Evolutionary conservation across 768 basidiomycete genomes (phyloP).

Genomic region (Hemileccinum impolitum): DNA sequence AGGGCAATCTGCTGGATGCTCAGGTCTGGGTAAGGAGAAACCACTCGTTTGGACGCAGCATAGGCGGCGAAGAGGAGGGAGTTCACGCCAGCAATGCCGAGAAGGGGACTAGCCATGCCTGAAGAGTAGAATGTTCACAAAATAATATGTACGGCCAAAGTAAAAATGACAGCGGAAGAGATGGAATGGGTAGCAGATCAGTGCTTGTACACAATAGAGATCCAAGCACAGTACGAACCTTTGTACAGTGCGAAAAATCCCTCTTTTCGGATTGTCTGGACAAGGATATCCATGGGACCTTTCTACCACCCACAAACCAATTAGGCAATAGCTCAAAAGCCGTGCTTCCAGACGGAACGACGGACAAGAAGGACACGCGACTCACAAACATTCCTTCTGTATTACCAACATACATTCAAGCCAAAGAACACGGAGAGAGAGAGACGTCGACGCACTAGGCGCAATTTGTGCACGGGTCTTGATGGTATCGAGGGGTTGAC

Average conservation of each 20-base stretch:
- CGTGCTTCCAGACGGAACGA: background rate
- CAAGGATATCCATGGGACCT: conserved; percentile 89
- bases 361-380: conserved; percentile 36
- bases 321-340: background rate
- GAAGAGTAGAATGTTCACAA: background rate
- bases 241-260: conserved; percentile 94
- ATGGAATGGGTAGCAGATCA: background rate
- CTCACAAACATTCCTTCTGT: conserved; percentile 87
- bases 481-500: conserved; percentile 86
- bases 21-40: conserved; percentile 87
- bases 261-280: conserved; percentile 78
- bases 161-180: no score
- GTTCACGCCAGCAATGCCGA: conserved; percentile 95
- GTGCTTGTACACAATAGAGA: background rate
- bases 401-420: background rate
- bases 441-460: conserved; percentile 54
- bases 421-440: background rate
- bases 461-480: conserved; percentile 89
- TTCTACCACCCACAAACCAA: conserved; percentile 45
- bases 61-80: conserved; percentile 93
- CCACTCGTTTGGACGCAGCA: conserved; percentile 70
- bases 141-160: background rate
- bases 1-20: conserved; percentile 74
- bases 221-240: conserved; percentile 44
- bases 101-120: conserved; percentile 89